These are phyloP conservation scores for Danielia reshetovae DNA, from an alignment of 805 yeast genomes.

Conservation along the genomic window DNA sequence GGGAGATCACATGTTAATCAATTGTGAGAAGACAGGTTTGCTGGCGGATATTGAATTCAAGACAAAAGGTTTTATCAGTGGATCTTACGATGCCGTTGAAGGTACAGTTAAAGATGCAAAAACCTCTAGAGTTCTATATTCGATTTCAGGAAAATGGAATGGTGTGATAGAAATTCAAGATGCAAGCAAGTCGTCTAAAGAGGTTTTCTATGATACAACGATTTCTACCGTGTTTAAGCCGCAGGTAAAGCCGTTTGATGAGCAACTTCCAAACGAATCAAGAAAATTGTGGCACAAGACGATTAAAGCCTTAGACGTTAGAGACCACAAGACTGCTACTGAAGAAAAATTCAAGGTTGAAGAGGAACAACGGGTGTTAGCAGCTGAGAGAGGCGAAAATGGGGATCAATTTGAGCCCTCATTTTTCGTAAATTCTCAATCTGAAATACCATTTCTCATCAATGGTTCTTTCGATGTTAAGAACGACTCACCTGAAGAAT, in stretches of 20 bases:
- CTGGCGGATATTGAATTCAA: conserved; percentile 88
- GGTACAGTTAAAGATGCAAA: conserved; percentile 55
- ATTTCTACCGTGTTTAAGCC: conserved; percentile 56
- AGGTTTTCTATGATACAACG: conserved; percentile 43
- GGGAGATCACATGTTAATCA: conserved; percentile 86
- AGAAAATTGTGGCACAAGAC: conserved; percentile 81
- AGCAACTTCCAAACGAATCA: conserved; percentile 81
- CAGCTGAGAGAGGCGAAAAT: conserved; percentile 51
- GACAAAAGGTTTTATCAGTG: conserved; percentile 90
- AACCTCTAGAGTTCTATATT: conserved; percentile 52
- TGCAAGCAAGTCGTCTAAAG: conserved; percentile 43
- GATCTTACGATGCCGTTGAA: conserved; percentile 84
- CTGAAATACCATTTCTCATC: conserved; percentile 3
- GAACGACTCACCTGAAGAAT: conserved; percentile 1
- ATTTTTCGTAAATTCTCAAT: background rate
- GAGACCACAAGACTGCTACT: conserved; percentile 83
- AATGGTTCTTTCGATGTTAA: conserved; percentile 1
- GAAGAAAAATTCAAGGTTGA: conserved; percentile 85
- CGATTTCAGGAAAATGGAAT: conserved; percentile 90
- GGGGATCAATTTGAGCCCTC: background rate
- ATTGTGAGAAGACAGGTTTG: conserved; percentile 54
- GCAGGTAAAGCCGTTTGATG: conserved; percentile 67
- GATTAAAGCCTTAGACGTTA: conserved; percentile 68
- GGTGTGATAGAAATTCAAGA: conserved; percentile 67
- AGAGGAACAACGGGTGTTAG: conserved; percentile 72